A percentile compares a stretch with the other conserved stretches of the same genome.
Evolutionary conservation across 2,329 filamentous ascomycete genomes (phyloP).

Genomic region (Nigrospora sphaerica): DNA sequence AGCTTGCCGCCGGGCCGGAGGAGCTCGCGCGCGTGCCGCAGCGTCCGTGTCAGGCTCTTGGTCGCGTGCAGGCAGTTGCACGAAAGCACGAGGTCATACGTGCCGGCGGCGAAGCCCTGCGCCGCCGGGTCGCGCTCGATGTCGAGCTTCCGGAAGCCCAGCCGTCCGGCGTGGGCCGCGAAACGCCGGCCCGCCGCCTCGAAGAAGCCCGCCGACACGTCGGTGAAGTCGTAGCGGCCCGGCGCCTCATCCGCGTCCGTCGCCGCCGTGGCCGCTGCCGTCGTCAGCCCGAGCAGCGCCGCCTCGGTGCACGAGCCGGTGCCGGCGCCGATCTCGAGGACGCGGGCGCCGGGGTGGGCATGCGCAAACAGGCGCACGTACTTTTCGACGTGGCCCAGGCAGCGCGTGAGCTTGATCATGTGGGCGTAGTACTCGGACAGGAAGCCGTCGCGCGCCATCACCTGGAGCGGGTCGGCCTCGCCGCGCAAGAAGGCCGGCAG

Average conservation of each 20-base stretch:
- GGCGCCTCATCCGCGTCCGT: not conserved
- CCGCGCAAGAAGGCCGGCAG: slow-evolving; percentile 21
- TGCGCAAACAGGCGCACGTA: not conserved
- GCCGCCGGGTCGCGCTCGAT: slow-evolving; percentile 14
- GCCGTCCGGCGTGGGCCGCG: slow-evolving; percentile 9
- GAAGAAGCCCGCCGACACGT: slow-evolving; percentile 10
- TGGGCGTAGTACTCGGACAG: slow-evolving; percentile 23
- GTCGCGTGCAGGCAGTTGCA: slow-evolving; percentile 15
- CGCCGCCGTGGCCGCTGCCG: not conserved
- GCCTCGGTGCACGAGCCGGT: slow-evolving; percentile 1
- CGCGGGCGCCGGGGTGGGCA: slow-evolving; percentile 2
- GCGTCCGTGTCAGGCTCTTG: slow-evolving; percentile 5
- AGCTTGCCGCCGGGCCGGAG: slow-evolving; percentile 13
- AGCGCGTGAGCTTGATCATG: slow-evolving; percentile 16
- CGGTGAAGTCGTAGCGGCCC: slow-evolving; percentile 6
- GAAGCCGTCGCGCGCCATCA: slow-evolving; percentile 18
- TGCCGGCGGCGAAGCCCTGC: slow-evolving; percentile 5
- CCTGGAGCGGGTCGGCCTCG: slow-evolving; percentile 18
- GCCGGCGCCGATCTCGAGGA: slow-evolving; percentile 7
- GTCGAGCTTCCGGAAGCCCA: slow-evolving; percentile 23
- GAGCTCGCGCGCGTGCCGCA: slow-evolving; percentile 11
- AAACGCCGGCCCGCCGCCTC: slow-evolving; percentile 3
- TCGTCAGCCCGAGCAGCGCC: not conserved
- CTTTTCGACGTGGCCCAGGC: not conserved
- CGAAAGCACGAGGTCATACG: slow-evolving; percentile 17